Evolutionary conservation across 1,284 basidiomycete species (phyloP), one percentile per base, ranked within the genome.

Genomic region (Sanghuangporus baumii): DNA sequence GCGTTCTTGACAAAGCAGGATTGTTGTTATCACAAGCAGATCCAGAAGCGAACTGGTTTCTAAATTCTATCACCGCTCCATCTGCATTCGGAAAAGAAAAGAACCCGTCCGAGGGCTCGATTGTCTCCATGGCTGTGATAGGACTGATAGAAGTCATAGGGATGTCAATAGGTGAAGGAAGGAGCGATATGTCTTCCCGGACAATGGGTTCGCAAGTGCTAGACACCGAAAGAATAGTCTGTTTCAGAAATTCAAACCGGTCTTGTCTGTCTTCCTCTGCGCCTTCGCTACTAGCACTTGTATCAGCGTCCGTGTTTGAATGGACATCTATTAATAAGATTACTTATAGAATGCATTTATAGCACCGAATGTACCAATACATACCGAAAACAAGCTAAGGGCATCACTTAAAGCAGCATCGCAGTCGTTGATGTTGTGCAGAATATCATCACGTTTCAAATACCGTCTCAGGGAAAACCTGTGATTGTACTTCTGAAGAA

Each of bases 391-490:
- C 72, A 82, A 74, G 1, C 73, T 73, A 18, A 88, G 70, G 0
- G 84, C 82, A 61, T 88, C 85, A 1, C 74, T 75, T 9, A 89
- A 76, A 5, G 73, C 74, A 2, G 74, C 75, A 67, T 86, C 79
- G 64, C 87, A 90, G 1, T 72, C 76, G 6, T 71, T 66, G 41
- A 90, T 82, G 57, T 81, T 81, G 23, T 76, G 75, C 20, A 79
- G 72, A 50, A 90, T 88, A 67, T 93, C 88, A 43, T 90, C 86
- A 41, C 89, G 81, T 70, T 86, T 87, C 56, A 92, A 78, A 71
- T 91, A 93, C 1, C 89, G 80, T 74, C 91, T 91, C 65, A 93
- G 72, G 75, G 91, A 93, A 0, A 89, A 87, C 1, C 88, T 76
- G 57, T 82, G 80, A 8, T 79, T 77, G 65, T 89, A 84, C 66